phyloP scores from a whole-genome alignment of 805 yeast genomes.

The Candida tibetensis region DNA sequence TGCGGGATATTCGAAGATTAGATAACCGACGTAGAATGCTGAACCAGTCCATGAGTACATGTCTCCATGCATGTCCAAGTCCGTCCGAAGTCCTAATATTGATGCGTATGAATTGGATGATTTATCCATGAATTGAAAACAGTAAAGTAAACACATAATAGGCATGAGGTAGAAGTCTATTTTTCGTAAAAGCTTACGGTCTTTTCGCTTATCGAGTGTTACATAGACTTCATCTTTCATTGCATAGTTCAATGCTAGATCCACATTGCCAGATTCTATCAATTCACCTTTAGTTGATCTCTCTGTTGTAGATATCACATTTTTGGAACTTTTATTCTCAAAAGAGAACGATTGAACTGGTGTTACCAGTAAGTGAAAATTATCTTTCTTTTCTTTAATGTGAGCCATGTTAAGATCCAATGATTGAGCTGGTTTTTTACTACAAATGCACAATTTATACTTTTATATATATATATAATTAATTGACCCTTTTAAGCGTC shows the following conservation, averaged over 20 bases:
- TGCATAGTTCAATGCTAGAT: too few relatives aligned
- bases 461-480: too few relatives aligned
- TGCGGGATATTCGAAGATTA: slow-evolving; percentile 53
- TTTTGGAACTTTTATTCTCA: background rate
- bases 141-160: slow-evolving; percentile 46
- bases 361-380: background rate
- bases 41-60: slow-evolving; percentile 45
- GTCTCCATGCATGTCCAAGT: slow-evolving; percentile 43
- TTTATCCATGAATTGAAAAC: slow-evolving; percentile 62
- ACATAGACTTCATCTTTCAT: too few relatives aligned
- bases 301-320: background rate
- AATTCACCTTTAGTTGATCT: slow-evolving; percentile 11
- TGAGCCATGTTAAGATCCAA: too few relatives aligned
- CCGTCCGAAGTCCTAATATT: slow-evolving; percentile 48
- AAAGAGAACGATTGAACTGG: background rate
- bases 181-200: slow-evolving; percentile 42
- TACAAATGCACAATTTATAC: too few relatives aligned
- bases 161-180: slow-evolving; percentile 53
- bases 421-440: too few relatives aligned
- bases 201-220: slow-evolving; percentile 26
- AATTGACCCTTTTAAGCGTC: too few relatives aligned
- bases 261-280: too few relatives aligned
- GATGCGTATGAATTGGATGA: slow-evolving; percentile 50
- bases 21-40: slow-evolving; percentile 53
- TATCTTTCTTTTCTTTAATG: too few relatives aligned